phyloP scores from a whole-genome alignment of 495 filamentous ascomycete genomes.

The Penicillium verhagenii region DNA sequence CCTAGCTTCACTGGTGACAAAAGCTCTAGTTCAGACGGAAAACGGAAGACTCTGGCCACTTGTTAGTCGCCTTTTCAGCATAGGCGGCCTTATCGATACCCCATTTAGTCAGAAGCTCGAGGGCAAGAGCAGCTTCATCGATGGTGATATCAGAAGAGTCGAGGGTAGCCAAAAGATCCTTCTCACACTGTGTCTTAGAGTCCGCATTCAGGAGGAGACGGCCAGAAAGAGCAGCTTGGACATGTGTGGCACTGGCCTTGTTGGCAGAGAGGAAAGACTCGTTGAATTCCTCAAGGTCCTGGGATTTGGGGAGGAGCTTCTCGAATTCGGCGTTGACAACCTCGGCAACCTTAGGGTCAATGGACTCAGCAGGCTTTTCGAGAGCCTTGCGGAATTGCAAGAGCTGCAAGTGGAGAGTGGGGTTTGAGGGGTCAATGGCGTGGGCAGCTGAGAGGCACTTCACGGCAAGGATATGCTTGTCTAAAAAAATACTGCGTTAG shows the following conservation, averaged over 20 bases:
- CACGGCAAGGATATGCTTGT: constrained; percentile 79
- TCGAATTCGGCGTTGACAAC: constrained; percentile 65
- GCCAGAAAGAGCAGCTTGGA: constrained; percentile 60
- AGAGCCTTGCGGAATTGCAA: constrained; percentile 67
- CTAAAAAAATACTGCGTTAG: constrained; percentile 48
- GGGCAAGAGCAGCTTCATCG: constrained; percentile 58
- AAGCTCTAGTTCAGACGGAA: constrained; percentile 45
- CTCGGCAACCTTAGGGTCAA: constrained; percentile 60
- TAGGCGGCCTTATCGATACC: constrained; percentile 58
- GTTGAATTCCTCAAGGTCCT: constrained; percentile 66
- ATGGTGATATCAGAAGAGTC: constrained; percentile 52
- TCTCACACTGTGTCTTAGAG: constrained; percentile 55
- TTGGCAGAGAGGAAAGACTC: constrained; percentile 62
- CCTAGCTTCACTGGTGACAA: neutral
- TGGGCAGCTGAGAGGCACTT: constrained; percentile 77
- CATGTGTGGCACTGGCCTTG: constrained; percentile 59
- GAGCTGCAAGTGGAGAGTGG: constrained; percentile 75
- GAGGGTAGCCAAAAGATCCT: constrained; percentile 58
- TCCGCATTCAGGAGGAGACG: constrained; percentile 59
- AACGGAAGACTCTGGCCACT: constrained; percentile 69
- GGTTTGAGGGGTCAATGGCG: constrained; percentile 65
- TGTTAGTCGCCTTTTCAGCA: constrained; percentile 58
- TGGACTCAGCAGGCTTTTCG: constrained; percentile 49
- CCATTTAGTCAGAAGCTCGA: constrained; percentile 61
- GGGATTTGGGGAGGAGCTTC: constrained; percentile 53